A percentile compares a stretch with the other conserved stretches of the same genome.
phyloP scores from a whole-genome alignment of 495 filamentous ascomycete genomes.

The Aspergillus conjunctus region DNA sequence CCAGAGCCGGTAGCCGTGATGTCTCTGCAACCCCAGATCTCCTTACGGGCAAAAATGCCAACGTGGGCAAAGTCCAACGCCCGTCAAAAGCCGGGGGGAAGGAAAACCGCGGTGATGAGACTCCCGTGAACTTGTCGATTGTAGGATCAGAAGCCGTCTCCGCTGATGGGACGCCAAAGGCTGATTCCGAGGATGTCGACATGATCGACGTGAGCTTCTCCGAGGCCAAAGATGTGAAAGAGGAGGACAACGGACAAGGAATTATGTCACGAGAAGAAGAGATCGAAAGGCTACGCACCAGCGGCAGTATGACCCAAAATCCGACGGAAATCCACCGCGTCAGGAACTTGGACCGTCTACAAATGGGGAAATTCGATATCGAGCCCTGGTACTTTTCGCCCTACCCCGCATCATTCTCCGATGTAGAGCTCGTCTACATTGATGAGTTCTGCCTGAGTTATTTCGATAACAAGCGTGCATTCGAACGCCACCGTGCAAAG shows the following conservation, averaged over 20 bases:
- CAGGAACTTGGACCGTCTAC: constrained; percentile 85
- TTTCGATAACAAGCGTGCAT: constrained; percentile 76
- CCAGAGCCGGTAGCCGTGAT: constrained; percentile 57
- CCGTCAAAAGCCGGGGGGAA: constrained; percentile 63
- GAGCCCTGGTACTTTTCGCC: constrained; percentile 99
- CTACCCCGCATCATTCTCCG: constrained; percentile 84
- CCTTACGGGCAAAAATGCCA: constrained; percentile 52
- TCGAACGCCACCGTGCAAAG: constrained; percentile 82
- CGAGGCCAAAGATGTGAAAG: constrained; percentile 52
- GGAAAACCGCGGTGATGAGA: constrained; percentile 55
- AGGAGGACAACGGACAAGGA: constrained; percentile 49
- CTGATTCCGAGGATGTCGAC: constrained; percentile 63
- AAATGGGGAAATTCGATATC: constrained; percentile 89
- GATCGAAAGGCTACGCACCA: constrained; percentile 90
- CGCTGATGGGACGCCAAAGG: constrained; percentile 55
- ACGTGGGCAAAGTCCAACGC: constrained; percentile 49
- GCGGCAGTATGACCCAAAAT: constrained; percentile 97
- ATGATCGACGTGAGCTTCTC: constrained; percentile 60
- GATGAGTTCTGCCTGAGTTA: constrained; percentile 97
- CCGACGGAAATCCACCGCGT: constrained; percentile 96
- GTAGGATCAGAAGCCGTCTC: constrained; percentile 54
- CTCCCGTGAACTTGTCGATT: constrained; percentile 39
- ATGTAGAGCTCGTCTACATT: constrained; percentile 88
- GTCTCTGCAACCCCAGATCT: constrained; percentile 60
- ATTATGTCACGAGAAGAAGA: constrained; percentile 85